These are phyloP conservation scores for Candida buenavistaensis DNA, from an alignment of 1,139 yeast genomes.

Conservation along the genomic window DNA sequence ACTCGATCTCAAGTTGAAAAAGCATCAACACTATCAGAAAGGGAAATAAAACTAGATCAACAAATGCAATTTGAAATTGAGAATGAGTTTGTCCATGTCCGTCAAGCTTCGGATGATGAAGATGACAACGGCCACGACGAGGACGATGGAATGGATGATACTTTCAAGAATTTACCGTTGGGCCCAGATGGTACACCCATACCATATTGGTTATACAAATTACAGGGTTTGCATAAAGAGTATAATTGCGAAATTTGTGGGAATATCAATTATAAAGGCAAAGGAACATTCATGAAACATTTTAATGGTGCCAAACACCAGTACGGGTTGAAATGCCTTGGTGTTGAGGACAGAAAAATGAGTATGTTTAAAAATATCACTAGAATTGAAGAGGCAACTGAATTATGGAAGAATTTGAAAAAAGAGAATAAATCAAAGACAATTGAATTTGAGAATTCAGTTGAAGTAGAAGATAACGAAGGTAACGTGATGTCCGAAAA, in stretches of 20 bases:
- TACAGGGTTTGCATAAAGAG: slow-evolving; percentile 78
- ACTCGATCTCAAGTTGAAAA: slow-evolving; percentile 70
- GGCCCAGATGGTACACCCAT: slow-evolving; percentile 92
- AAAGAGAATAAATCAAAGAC: slow-evolving; percentile 38
- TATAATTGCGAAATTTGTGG: slow-evolving; percentile 90
- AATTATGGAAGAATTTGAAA: slow-evolving; percentile 52
- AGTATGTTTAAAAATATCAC: slow-evolving; percentile 63
- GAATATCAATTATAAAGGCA: slow-evolving; percentile 69
- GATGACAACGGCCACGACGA: slow-evolving; percentile 37
- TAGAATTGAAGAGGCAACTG: slow-evolving; percentile 65
- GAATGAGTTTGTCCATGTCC: slow-evolving; percentile 21
- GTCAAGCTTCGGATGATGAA: slow-evolving; percentile 38
- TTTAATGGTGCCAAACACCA: slow-evolving; percentile 68
- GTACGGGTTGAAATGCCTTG: slow-evolving; percentile 74
- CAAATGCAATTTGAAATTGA: slow-evolving; percentile 14
- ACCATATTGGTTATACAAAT: slow-evolving; percentile 89
- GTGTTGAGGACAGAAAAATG: slow-evolving; percentile 49
- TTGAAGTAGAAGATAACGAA: slow-evolving; percentile 87
- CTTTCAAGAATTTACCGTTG: slow-evolving; percentile 59
- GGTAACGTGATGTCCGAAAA: slow-evolving; percentile 90
- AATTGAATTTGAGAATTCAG: slow-evolving; percentile 52
- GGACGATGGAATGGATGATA: slow-evolving; percentile 20
- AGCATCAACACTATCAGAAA: slow-evolving; percentile 66
- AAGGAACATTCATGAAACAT: slow-evolving; percentile 70
- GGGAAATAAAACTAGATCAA: slow-evolving; percentile 63